Evolutionary conservation across 306 rosid genomes (phyloP).

Genomic region (Prunus padus): DNA sequence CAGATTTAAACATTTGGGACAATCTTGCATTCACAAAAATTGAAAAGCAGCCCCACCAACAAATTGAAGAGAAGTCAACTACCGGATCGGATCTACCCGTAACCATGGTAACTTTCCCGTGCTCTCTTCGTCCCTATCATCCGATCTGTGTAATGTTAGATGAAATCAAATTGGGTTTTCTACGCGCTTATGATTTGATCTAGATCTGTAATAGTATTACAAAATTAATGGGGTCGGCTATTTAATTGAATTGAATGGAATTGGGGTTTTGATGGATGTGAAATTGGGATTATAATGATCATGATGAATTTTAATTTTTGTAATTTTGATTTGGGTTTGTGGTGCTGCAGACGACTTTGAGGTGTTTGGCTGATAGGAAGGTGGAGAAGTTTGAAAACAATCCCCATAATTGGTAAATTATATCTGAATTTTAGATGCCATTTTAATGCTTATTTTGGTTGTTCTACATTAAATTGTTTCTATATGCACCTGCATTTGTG

Average conservation of each 20-base stretch:
- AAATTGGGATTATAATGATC: background rate
- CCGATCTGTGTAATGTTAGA: background rate
- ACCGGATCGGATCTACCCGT: conserved; percentile 7
- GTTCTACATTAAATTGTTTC: too few species aligned
- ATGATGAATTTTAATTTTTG: background rate
- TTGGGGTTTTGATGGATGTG: background rate
- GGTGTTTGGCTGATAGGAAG: conserved; percentile 89
- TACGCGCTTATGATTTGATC: background rate
- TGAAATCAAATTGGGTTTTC: background rate
- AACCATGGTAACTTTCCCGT: too few species aligned
- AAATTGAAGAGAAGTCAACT: too few species aligned
- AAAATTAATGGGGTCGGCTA: background rate
- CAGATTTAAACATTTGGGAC: too few species aligned
- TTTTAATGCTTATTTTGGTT: background rate
- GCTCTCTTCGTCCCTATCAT: background rate
- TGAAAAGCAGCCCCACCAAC: too few species aligned
- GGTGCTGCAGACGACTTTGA: conserved; percentile 69
- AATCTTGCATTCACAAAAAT: too few species aligned
- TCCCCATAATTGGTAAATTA: background rate
- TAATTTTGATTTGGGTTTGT: background rate
- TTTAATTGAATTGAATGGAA: background rate
- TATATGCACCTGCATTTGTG: background rate
- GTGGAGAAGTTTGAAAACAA: conserved; percentile 72
- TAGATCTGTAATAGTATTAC: background rate
- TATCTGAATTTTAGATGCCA: background rate